Conservation (phyloP, 495 filamentous ascomycete species). For the Hypoxylon lienhwacheense region DNA sequence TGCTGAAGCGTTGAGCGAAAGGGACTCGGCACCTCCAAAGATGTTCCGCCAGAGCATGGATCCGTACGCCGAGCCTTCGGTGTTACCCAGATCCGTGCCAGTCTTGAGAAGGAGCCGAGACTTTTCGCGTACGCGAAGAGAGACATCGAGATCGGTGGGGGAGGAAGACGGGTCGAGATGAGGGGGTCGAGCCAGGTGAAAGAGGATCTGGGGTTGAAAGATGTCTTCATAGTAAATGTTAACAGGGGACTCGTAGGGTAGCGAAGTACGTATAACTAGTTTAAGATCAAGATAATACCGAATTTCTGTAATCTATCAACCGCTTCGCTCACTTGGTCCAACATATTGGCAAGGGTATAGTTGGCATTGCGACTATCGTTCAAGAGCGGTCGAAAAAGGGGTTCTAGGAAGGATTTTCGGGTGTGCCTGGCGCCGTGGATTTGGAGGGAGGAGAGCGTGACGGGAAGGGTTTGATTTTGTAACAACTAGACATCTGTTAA, state of each 20-base stretch:
- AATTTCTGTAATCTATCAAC: constrained; percentile 77
- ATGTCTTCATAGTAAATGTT: constrained; percentile 60
- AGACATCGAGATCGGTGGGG: constrained; percentile 75
- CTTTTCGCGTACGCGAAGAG: constrained; percentile 74
- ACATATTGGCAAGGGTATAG: constrained; percentile 75
- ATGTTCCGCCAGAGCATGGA: constrained; percentile 84
- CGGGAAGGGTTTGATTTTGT: constrained; percentile 69
- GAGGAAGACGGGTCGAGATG: constrained; percentile 59
- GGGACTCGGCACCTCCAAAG: constrained; percentile 89
- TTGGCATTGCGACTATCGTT: constrained; percentile 63
- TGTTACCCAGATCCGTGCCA: constrained; percentile 87
- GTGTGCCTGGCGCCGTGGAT: constrained; percentile 79
- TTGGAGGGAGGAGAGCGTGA: constrained; percentile 78
- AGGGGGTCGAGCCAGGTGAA: constrained; percentile 73
- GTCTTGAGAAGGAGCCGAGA: constrained; percentile 80
- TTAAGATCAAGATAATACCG: constrained; percentile 54
- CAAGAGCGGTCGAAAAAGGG: constrained; percentile 75
- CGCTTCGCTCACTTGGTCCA: constrained; percentile 66
- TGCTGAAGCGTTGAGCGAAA: constrained; percentile 76
- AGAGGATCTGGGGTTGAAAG: constrained; percentile 78
- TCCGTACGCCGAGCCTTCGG: constrained; percentile 88
- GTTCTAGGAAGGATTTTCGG: constrained; percentile 74
- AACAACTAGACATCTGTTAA: constrained; percentile 63
- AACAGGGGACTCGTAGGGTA: constrained; percentile 10
- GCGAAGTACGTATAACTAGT: not conserved